Base-by-base conservation (phyloP, 306 rosid species). In the Trifolium dubium region DNA sequence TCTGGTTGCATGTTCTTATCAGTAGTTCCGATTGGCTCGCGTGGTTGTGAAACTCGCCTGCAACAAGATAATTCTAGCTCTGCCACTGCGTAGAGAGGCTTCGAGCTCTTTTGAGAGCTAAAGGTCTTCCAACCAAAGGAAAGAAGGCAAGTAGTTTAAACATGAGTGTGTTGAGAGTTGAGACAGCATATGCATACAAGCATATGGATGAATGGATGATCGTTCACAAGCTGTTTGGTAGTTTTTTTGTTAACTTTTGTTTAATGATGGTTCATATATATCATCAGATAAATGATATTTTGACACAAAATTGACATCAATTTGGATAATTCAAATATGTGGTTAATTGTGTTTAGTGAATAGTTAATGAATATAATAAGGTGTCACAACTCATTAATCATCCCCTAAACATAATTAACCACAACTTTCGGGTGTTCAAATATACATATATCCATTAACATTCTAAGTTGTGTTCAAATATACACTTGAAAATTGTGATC, bases 31-130 rank as follows among this genome's bases (percentile, higher is more conserved):
- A n/a, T n/a, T n/a, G n/a, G n/a, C n/a, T n/a, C n/a, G n/a, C n/a
- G n/a, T n/a, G n/a, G n/a, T n/a, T n/a, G n/a, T n/a, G n/a, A n/a
- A n/a, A n/a, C n/a, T n/a, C n/a, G n/a, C n/a, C n/a, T n/a, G n/a
- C n/a, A n/a, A n/a, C n/a, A n/a, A n/a, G n/a, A n/a, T n/a, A n/a
- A n/a, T n/a, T n/a, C n/a, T n/a, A n/a, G n/a, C n/a, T n/a, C n/a
- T n/a, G n/a, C n/a, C n/a, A n/a, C n/a, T n/a, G n/a, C n/a, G n/a
- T n/a, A n/a, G 99, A 95, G 85, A 83, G 85, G 83, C 99, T 95
- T 43, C 99, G 99, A 32, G 85, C 89, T 64, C 86, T 88, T 76
- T 81, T 95, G 86, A 95, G 85, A 86, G 83, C 90, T 30, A 92
- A 75, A 86, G 89, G 93, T 74, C 98, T 95, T 79, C 83, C 96